A percentile compares a stretch with the other conserved stretches of the same genome.
Evolutionary conservation across 2,329 filamentous ascomycete species (phyloP).

Genomic region (Calcarisporium arbuscula): DNA sequence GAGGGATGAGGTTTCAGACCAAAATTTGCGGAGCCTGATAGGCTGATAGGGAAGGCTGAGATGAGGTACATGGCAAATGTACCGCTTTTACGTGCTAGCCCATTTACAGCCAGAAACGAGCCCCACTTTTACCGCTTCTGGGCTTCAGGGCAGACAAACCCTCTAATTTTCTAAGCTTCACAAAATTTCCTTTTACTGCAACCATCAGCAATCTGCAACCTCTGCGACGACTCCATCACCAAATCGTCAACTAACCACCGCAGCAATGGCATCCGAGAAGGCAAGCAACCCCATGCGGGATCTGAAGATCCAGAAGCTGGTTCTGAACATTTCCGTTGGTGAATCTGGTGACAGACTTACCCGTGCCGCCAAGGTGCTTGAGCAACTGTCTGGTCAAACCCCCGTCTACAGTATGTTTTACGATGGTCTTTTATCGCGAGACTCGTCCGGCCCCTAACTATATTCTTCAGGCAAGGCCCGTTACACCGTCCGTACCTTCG

Average conservation of each 20-base stretch:
- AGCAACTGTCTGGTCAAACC: slow-evolving; percentile 99
- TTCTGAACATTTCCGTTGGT: slow-evolving; percentile 99
- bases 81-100: slow-evolving; percentile 21
- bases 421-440: not conserved
- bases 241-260: slow-evolving; percentile 28
- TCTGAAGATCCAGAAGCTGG: slow-evolving; percentile 98
- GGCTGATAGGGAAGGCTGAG: slow-evolving; percentile 33
- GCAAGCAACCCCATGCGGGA: slow-evolving; percentile 98
- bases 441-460: not conserved
- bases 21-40: slow-evolving; percentile 42
- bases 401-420: slow-evolving; percentile 87
- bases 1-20: slow-evolving; percentile 32
- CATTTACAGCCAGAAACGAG: not conserved
- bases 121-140: slow-evolving; percentile 18
- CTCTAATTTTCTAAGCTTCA: slow-evolving; percentile 30
- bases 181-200: slow-evolving; percentile 25
- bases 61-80: slow-evolving; percentile 25
- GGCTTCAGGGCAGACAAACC: slow-evolving; percentile 35
- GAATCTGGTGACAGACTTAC: slow-evolving; percentile 99
- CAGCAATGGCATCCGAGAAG: slow-evolving; percentile 66
- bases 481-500: slow-evolving; percentile 99
- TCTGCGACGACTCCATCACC: slow-evolving; percentile 27
- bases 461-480: slow-evolving; percentile 82
- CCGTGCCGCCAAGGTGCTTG: slow-evolving; percentile 98
- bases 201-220: slow-evolving; percentile 19